Evolutionary conservation across 1,284 basidiomycete genomes (phyloP), one percentile per base, ranked within the genome.

Genomic region (Ustilago lituana): DNA sequence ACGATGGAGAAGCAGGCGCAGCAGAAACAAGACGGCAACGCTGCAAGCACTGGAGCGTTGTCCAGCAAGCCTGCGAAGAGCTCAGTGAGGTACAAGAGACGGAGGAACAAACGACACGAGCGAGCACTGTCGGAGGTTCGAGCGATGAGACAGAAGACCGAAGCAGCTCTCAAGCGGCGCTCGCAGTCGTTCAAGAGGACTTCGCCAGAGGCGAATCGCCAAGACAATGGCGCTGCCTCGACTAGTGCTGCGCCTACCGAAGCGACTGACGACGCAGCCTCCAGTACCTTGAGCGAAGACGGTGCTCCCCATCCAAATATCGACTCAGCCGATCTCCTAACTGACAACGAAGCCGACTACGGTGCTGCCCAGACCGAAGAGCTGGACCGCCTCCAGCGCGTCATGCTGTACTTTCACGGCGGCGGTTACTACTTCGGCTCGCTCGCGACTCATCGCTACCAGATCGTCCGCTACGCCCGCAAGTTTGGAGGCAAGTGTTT

Each of bases 341-440:
- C 45, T 7, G 62, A 53, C 7, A 43, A 54, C 24, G 68, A 38
- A 15, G 14, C 26, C 29, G 40, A 49, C 19, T 47, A 51, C 20
- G 41, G 53, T 9, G 43, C 51, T 0, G 47, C 51, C 11, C 59
- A 58, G 17, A 40, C 35, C 6, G 79, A 81, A 51, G 79, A 81
- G 56, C 57, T 75, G 3, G 69, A 77, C 41, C 73, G 78, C 2
- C 64, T 81, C 8, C 61, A 69, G 32, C 60, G 80, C 8, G 74
- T 79, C 17, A 74, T 80, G 74, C 74, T 80, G 48, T 81, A 80
- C 54, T 70, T 76, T 27, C 78, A 79, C 53, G 78, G 76, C 12
- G 78, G 79, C 14, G 80, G 71, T 35, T 85, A 85, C 73, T 86
- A 86, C 72, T 86, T 85, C 82, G 85, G 85, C 26, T 85, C 84